These are phyloP conservation scores for Penicillium psychrosexuale DNA, from an alignment of 2,329 filamentous ascomycete species.

Conservation along the genomic window DNA sequence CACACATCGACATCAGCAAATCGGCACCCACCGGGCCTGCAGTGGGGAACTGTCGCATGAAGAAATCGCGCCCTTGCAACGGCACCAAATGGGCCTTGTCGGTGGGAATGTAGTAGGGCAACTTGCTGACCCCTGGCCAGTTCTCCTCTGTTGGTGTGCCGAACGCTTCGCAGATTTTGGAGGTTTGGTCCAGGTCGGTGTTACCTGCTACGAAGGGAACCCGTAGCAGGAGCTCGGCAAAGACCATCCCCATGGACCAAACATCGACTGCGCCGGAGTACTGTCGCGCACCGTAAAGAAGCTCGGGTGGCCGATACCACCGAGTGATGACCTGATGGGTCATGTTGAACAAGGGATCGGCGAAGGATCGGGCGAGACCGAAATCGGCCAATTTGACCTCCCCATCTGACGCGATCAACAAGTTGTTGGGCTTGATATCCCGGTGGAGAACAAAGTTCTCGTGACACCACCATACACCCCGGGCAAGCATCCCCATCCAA, in stretches of 20 bases:
- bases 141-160: conserved; percentile 91
- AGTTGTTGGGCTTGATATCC: conserved; percentile 98
- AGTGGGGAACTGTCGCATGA: conserved; percentile 72
- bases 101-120: conserved; percentile 76
- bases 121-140: conserved; percentile 84
- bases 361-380: conserved; percentile 83
- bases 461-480: conserved; percentile 95
- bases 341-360: conserved; percentile 85
- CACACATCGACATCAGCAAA: conserved; percentile 78
- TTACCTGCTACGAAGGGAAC: conserved; percentile 79
- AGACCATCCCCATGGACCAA: conserved; percentile 90
- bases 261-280: conserved; percentile 90
- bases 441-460: conserved; percentile 90
- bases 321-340: conserved; percentile 92
- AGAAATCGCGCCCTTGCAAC: conserved; percentile 65
- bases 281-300: conserved; percentile 84
- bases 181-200: conserved; percentile 81
- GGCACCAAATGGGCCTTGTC: conserved; percentile 56
- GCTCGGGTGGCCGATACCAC: conserved; percentile 93
- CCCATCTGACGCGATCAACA: conserved; percentile 88
- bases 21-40: conserved; percentile 82
- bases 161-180: conserved; percentile 77
- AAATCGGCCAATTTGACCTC: conserved; percentile 97
- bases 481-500: conserved; percentile 96
- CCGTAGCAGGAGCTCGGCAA: conserved; percentile 83